Evolutionary conservation across 192 early-diverging fungal genomes (phyloP), one percentile per base, ranked within the genome.

Genomic region (Rhizophagus clarus): DNA sequence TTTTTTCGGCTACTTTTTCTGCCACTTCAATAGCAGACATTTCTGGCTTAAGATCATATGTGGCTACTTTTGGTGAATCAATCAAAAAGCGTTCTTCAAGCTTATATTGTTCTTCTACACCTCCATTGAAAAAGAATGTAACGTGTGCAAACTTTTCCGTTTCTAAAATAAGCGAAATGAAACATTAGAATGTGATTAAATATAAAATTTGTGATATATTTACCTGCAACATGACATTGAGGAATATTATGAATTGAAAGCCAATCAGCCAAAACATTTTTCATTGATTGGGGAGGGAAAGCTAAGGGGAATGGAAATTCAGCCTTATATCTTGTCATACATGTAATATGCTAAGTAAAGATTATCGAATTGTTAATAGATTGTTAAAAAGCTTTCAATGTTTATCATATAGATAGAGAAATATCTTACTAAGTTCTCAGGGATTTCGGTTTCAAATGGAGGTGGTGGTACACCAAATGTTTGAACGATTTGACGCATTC

Each of bases 131-230:
- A 92, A 99, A 99, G 91, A 99, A 99, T 66, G 98, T 99, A 37
- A 99, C 98, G 84, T 99, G 98, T 32, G 98, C 97, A 87, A 97
- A 99, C 89, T 99, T 99, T 83, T 99, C 98, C 4, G 98, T 99
- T 88, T 99, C 98, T 79, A 70, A 34, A 37, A n/a, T 14, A 76
- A 12, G 29, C 15, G 11, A 61, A 11, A 31, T 26, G 15, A 2
- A 40, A n/a, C 24, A 45, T 51, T 0, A 56, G 12, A 6, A 56
- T 56, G 6, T 56, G 20, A 60, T 28, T 60, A 60, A 10, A 20
- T 49, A 12, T 69, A 12, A 70, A n/a, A 12, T 45, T 45, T 4
- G 11, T 40, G 37, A n/a, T 31, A 14, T 12, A 62, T 42, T 31
- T 70, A 79, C 77, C 77, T 64, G 98, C 98, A 80, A 99, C 90